phyloP scores from a whole-genome alignment of 257 asterid genomes.

The Eustoma russellianum region DNA sequence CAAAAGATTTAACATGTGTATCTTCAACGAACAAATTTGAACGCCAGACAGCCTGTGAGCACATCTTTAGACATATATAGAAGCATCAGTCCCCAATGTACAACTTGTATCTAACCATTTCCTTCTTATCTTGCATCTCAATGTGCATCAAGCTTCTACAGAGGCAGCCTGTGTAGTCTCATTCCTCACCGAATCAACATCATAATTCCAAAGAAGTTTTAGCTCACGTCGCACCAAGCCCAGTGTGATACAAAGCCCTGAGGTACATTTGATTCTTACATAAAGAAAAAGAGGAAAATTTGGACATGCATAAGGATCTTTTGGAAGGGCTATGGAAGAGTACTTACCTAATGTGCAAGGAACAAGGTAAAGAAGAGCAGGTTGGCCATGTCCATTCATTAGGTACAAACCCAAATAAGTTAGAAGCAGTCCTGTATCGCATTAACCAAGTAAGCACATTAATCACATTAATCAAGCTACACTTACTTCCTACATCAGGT shows the following conservation, averaged over 20 bases:
- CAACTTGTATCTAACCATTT: too few species aligned
- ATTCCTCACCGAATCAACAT: conserved; percentile 13
- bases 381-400: conserved; percentile 92
- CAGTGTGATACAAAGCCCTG: conserved; percentile 70
- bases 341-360: conserved; percentile 80
- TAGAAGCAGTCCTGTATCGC: conserved; percentile 53
- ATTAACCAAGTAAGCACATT: conserved; percentile 5
- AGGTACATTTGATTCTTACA: background rate
- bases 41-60: too few species aligned
- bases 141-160: conserved; percentile 34
- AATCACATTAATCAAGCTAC: background rate
- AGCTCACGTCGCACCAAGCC: conserved; percentile 64
- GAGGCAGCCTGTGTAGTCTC: conserved; percentile 16
- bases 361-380: conserved; percentile 91
- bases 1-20: too few species aligned
- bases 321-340: background rate
- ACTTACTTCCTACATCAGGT: too few species aligned
- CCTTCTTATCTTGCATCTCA: background rate
- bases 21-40: too few species aligned
- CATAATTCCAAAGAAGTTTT: conserved; percentile 63
- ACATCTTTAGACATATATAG: too few species aligned
- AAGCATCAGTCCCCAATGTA: too few species aligned
- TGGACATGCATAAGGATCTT: too few species aligned
- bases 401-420: conserved; percentile 78
- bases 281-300: conserved; percentile 7